A percentile compares a stretch with the other conserved stretches of the same genome.
Evolutionary conservation across 768 basidiomycete genomes (phyloP).

Genomic region (Pisolithus tinctorius): DNA sequence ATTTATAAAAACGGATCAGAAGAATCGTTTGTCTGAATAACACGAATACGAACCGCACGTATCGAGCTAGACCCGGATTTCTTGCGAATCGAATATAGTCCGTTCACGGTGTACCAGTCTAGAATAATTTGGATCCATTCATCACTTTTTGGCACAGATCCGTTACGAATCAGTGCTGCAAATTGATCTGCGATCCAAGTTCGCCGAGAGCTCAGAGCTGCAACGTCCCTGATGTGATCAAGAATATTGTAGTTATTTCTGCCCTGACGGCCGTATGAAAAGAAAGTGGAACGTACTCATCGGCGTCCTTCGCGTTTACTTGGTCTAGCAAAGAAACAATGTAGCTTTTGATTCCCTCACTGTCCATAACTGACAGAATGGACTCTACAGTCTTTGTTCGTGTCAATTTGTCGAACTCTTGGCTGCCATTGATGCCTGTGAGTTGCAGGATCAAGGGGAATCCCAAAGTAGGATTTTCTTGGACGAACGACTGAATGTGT

Average conservation of each 20-base stretch:
- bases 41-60: conserved; percentile 43
- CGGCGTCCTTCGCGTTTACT: conserved; percentile 37
- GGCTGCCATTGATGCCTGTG: conserved; percentile 74
- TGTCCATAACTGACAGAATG: conserved; percentile 68
- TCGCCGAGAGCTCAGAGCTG: conserved; percentile 49
- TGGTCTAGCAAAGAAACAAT: conserved; percentile 64
- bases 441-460: conserved; percentile 82
- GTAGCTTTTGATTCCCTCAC: conserved; percentile 70
- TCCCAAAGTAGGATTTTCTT: conserved; percentile 70
- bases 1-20: background rate
- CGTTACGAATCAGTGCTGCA: conserved; percentile 68
- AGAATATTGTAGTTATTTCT: conserved; percentile 4
- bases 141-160: conserved; percentile 73
- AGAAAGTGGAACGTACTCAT: conserved; percentile 31
- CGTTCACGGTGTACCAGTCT: conserved; percentile 78
- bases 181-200: conserved; percentile 88
- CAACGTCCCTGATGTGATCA: conserved; percentile 33
- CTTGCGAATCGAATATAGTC: conserved; percentile 72
- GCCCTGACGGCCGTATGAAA: conserved; percentile 1
- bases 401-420: conserved; percentile 88
- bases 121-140: conserved; percentile 68
- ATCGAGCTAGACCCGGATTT: conserved; percentile 59
- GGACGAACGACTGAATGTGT: conserved; percentile 68
- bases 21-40: background rate
- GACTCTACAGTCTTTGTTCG: conserved; percentile 89